Percentiles rank a stretch among this genome's conserved stretches.
These are phyloP conservation scores for Leucogyrophana mollusca DNA, from an alignment of 768 basidiomycete species.

Conservation along the genomic window DNA sequence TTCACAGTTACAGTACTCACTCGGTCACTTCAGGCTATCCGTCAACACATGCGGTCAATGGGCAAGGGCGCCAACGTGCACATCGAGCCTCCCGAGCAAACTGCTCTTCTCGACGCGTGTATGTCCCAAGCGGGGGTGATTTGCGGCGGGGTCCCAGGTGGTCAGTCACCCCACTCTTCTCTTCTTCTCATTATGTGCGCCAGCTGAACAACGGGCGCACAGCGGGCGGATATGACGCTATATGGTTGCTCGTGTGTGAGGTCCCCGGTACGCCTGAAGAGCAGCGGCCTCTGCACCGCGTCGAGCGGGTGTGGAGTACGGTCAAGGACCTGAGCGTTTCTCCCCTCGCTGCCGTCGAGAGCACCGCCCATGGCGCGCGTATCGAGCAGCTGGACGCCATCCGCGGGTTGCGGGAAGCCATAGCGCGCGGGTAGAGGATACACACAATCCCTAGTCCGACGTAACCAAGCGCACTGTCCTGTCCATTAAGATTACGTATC, in stretches of 20 bases:
- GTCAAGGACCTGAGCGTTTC: conserved; percentile 67
- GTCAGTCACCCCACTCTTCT: too few relatives aligned
- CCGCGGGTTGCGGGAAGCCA: conserved; percentile 48
- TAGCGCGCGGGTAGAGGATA: conserved; percentile 20
- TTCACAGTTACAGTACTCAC: not conserved
- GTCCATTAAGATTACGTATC: too few relatives aligned
- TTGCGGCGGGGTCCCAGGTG: conserved; percentile 95
- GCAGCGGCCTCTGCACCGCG: conserved; percentile 48
- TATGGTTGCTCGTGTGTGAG: conserved; percentile 88
- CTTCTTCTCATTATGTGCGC: conserved; percentile 7
- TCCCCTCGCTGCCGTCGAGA: conserved; percentile 71
- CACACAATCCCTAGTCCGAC: not conserved
- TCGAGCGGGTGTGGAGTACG: conserved; percentile 67
- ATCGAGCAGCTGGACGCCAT: conserved; percentile 60
- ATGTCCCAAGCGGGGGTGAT: conserved; percentile 79
- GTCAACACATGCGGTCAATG: conserved; percentile 82
- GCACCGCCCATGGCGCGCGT: conserved; percentile 60
- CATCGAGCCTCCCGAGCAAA: conserved; percentile 91
- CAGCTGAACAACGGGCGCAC: too few relatives aligned
- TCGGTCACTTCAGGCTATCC: conserved; percentile 58
- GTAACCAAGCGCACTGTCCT: not conserved
- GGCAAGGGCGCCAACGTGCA: conserved; percentile 65
- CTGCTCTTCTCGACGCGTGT: conserved; percentile 76
- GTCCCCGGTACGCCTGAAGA: conserved; percentile 45
- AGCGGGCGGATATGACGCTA: conserved; percentile 98